phyloP scores from a whole-genome alignment of 2,329 filamentous ascomycete species.

The Fonsecaea pugnacius region DNA sequence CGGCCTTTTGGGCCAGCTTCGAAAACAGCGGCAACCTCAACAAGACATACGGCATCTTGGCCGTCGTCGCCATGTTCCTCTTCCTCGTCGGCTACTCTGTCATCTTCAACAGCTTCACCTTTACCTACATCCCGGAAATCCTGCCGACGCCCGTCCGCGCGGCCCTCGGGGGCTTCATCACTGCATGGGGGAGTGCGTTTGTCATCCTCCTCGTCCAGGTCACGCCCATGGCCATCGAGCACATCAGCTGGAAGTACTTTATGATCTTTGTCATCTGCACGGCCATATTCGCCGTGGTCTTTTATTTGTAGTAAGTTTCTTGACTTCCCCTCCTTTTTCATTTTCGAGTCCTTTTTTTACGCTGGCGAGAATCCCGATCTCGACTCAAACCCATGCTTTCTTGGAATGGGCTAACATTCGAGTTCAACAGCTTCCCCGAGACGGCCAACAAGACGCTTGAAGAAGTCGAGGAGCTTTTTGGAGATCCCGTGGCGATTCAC shows the following conservation, averaged over 20 bases:
- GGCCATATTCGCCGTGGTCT: conserved; percentile 10
- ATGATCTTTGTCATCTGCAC: conserved; percentile 11
- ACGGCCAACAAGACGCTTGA: conserved; percentile 43
- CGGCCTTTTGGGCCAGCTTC: conserved; percentile 4
- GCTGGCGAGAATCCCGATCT: too few species aligned
- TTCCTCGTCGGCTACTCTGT: conserved; percentile 1
- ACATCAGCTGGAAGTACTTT: conserved; percentile 21
- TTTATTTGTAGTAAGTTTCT: conserved; percentile 38
- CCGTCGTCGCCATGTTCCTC: conserved; percentile 15
- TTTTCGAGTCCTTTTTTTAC: neutral
- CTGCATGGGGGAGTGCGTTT: conserved; percentile 1
- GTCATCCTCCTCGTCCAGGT: conserved; percentile 7
- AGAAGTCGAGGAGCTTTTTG: conserved; percentile 43
- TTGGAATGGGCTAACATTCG: too few species aligned
- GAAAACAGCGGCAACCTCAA: neutral
- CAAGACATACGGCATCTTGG: conserved; percentile 7
- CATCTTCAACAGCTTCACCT: neutral
- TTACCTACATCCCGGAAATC: conserved; percentile 17
- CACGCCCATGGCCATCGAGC: conserved; percentile 9
- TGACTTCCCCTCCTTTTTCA: neutral
- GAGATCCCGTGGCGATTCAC: conserved; percentile 32
- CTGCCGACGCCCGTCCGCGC: conserved; percentile 7
- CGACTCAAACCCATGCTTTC: too few species aligned
- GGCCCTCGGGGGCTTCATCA: neutral
- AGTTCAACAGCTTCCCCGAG: conserved; percentile 36